Percentiles rank a stretch among this genome's conserved stretches.
Evolutionary conservation across 1,284 basidiomycete genomes (phyloP).

Genomic region (Melanopsichium pennsylvanicum): DNA sequence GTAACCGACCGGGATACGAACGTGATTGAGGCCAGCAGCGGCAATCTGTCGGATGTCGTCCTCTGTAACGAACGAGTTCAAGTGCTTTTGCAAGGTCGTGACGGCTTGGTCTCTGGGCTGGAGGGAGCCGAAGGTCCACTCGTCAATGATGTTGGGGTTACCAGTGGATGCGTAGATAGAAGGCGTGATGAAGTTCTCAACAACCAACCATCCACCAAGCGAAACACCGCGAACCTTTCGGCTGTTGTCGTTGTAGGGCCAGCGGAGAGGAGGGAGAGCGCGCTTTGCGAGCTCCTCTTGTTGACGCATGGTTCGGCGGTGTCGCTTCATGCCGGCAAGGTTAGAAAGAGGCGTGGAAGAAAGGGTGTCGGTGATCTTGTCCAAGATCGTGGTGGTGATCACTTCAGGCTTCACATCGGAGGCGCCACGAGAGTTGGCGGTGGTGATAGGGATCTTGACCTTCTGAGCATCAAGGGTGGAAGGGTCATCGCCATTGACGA

Average conservation of each 20-base stretch:
- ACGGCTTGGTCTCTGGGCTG: slow-evolving; percentile 68
- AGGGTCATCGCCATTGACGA: slow-evolving; percentile 2
- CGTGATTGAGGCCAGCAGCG: slow-evolving; percentile 70
- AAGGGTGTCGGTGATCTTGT: slow-evolving; percentile 13
- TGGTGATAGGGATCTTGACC: slow-evolving; percentile 20
- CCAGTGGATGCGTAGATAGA: slow-evolving; percentile 68
- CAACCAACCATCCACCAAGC: slow-evolving; percentile 63
- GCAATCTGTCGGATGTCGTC: slow-evolving; percentile 75
- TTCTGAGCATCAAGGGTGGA: neutral
- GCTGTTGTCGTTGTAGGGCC: slow-evolving; percentile 25
- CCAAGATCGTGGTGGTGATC: slow-evolving; percentile 15
- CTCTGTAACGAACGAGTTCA: slow-evolving; percentile 83
- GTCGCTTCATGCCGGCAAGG: slow-evolving; percentile 10
- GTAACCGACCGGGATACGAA: slow-evolving; percentile 86
- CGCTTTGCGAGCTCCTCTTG: slow-evolving; percentile 2
- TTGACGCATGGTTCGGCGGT: slow-evolving; percentile 3
- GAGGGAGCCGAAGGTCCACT: slow-evolving; percentile 81
- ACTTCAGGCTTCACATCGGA: slow-evolving; percentile 16
- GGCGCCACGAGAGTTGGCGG: slow-evolving; percentile 40
- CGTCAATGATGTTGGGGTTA: slow-evolving; percentile 72
- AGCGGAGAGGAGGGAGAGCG: slow-evolving; percentile 27
- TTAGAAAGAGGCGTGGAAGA: slow-evolving; percentile 12
- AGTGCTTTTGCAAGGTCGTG: slow-evolving; percentile 70
- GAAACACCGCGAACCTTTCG: slow-evolving; percentile 57
- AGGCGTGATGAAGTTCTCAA: slow-evolving; percentile 60